phyloP scores from a whole-genome alignment of 176 grass and related monocot genomes.

The Raddia distichophylla region DNA sequence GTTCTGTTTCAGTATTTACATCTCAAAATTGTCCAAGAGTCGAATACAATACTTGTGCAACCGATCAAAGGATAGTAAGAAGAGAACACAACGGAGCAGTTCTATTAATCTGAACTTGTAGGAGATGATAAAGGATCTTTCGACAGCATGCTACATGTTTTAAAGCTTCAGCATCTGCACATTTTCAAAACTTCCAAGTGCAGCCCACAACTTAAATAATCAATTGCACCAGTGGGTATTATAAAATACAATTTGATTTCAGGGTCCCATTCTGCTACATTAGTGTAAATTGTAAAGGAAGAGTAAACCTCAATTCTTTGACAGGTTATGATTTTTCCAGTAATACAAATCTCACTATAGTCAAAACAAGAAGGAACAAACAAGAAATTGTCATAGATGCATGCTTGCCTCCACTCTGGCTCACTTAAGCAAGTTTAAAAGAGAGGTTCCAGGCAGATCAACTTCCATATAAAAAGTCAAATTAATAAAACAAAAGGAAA shows the following conservation, averaged over 20 bases:
- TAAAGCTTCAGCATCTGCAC: not conserved
- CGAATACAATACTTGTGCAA: too few species aligned
- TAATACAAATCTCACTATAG: not conserved
- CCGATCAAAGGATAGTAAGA: too few species aligned
- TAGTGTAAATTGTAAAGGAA: not conserved
- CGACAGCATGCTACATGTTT: not conserved
- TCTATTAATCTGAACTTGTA: too few species aligned
- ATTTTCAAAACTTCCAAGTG: not conserved
- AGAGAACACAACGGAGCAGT: too few species aligned
- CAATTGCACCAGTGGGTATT: too few species aligned
- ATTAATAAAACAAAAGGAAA: not conserved
- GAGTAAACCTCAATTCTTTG: not conserved
- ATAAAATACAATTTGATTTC: not conserved
- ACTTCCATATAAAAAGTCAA: not conserved
- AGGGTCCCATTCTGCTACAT: not conserved
- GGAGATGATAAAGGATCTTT: too few species aligned
- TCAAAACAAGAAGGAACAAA: conserved; percentile 4
- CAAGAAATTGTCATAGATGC: not conserved
- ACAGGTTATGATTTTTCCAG: not conserved
- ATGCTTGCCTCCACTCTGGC: not conserved
- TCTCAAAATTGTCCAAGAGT: too few species aligned
- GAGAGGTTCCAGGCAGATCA: not conserved
- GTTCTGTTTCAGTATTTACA: too few species aligned
- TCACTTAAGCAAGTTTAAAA: not conserved
- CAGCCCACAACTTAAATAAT: too few species aligned